phyloP scores from a whole-genome alignment of 2,329 filamentous ascomycete genomes.

The Ceratocystis cacaofunesta region DNA sequence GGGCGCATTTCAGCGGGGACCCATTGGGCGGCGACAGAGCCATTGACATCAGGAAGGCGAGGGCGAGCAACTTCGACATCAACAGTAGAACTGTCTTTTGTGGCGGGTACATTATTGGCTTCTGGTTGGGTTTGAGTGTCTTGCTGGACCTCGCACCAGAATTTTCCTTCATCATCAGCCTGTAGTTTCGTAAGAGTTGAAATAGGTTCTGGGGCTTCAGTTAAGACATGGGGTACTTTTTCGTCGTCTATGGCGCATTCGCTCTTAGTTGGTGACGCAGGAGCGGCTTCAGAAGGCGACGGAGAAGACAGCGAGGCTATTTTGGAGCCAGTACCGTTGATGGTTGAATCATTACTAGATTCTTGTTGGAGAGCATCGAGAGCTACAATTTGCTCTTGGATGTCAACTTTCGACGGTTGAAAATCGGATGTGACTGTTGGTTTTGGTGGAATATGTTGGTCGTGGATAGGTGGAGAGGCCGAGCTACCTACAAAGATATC shows the following conservation, averaged over 20 bases:
- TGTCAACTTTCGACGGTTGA: neutral
- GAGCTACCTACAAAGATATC: neutral
- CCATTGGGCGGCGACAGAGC: conserved; percentile 55
- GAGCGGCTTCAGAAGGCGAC: neutral
- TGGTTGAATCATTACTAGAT: conserved; percentile 46
- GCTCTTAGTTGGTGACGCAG: neutral
- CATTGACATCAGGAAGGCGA: conserved; percentile 28
- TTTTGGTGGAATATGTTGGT: neutral
- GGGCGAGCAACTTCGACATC: conserved; percentile 21
- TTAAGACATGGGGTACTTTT: neutral
- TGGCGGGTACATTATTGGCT: conserved; percentile 31
- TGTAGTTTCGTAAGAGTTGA: conserved; percentile 9
- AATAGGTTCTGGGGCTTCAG: neutral
- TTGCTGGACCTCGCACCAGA: neutral
- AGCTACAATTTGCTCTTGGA: neutral
- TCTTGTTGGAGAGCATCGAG: neutral
- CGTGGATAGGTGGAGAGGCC: conserved; percentile 29
- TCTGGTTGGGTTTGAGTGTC: neutral
- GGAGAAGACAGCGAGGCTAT: neutral
- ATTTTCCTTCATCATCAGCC: neutral
- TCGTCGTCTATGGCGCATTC: neutral
- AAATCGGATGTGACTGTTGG: neutral
- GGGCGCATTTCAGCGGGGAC: conserved; percentile 59
- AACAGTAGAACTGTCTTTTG: neutral
- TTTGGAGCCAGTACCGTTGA: conserved; percentile 24